Conservation (phyloP, 805 yeast genomes). For the Yarrowia porcina region DNA sequence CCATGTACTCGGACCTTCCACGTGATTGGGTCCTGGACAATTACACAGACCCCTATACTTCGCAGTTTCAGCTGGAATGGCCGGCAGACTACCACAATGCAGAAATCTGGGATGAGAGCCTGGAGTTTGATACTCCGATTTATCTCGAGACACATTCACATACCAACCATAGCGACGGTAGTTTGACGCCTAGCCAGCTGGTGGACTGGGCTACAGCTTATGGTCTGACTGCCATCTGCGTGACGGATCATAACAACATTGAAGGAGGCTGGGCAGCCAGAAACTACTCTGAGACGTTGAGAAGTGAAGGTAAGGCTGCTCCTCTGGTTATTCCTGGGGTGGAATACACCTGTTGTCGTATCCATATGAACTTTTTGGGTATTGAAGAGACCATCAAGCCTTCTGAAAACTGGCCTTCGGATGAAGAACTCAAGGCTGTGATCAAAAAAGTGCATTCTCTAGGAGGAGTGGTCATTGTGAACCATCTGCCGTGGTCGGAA, state of each 20-base stretch:
- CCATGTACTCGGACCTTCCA: conserved; percentile 15
- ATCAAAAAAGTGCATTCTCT: conserved; percentile 29
- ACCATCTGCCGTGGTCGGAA: conserved; percentile 33
- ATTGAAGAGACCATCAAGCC: conserved; percentile 32
- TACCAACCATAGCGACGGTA: conserved; percentile 32
- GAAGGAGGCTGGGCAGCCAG: conserved; percentile 31
- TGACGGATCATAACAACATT: conserved; percentile 33
- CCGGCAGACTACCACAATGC: conserved; percentile 28
- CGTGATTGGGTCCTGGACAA: background rate
- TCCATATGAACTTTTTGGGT: conserved; percentile 34
- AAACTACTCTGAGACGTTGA: conserved; percentile 25
- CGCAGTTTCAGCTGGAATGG: conserved; percentile 26
- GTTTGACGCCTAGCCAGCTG: conserved; percentile 30
- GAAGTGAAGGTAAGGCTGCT: conserved; percentile 1
- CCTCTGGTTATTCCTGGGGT: conserved; percentile 33
- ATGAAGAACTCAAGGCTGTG: conserved; percentile 30
- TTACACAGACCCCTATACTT: conserved; percentile 26
- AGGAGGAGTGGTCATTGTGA: conserved; percentile 32
- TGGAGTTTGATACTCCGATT: background rate
- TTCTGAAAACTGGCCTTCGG: conserved; percentile 29
- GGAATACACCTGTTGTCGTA: conserved; percentile 33
- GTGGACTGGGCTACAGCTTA: conserved; percentile 34
- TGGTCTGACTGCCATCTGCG: conserved; percentile 31
- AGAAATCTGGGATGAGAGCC: conserved; percentile 26
- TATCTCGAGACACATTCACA: conserved; percentile 30